These are phyloP conservation scores for Hypholoma sublateritium DNA, from an alignment of 768 basidiomycete species.

Conservation along the genomic window DNA sequence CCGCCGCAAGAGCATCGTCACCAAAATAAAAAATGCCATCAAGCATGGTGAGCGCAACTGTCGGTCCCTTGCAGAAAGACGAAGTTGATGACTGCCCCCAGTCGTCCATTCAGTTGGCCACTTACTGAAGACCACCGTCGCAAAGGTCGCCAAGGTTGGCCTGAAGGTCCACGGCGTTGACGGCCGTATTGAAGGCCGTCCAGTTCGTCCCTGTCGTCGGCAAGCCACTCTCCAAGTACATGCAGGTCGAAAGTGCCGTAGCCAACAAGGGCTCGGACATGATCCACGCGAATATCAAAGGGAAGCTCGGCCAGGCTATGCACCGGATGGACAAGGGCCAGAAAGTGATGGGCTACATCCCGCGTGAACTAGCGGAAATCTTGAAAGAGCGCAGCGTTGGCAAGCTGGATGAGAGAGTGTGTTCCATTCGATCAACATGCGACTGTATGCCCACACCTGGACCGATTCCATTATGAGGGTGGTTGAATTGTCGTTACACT, in stretches of 20 bases:
- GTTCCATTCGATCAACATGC: too few relatives aligned
- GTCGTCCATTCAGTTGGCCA: conserved; percentile 5
- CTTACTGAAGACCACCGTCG: conserved; percentile 9
- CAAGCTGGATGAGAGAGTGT: too few relatives aligned
- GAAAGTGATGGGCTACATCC: not conserved
- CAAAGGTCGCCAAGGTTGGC: conserved; percentile 13
- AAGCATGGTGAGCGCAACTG: not conserved
- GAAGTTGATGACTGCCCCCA: not conserved
- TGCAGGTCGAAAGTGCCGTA: conserved; percentile 1
- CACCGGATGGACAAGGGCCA: conserved; percentile 2
- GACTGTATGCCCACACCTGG: too few relatives aligned
- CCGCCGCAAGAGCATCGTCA: not conserved
- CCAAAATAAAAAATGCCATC: not conserved
- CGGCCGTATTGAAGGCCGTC: conserved; percentile 3
- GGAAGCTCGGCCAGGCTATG: conserved; percentile 1
- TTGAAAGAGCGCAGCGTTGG: not conserved
- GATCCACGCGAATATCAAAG: conserved; percentile 7
- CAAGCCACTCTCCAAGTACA: not conserved
- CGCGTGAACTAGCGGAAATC: not conserved
- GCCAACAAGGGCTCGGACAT: conserved; percentile 7
- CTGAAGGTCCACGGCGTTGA: conserved; percentile 6
- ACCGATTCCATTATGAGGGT: too few relatives aligned
- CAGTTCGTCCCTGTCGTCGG: conserved; percentile 12
- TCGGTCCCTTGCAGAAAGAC: too few relatives aligned
- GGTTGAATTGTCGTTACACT: too few relatives aligned